Evolutionary conservation across 2,329 filamentous ascomycete species (phyloP), one percentile per base, ranked within the genome.

Genomic region (Magnaporthiopsis incrustans): DNA sequence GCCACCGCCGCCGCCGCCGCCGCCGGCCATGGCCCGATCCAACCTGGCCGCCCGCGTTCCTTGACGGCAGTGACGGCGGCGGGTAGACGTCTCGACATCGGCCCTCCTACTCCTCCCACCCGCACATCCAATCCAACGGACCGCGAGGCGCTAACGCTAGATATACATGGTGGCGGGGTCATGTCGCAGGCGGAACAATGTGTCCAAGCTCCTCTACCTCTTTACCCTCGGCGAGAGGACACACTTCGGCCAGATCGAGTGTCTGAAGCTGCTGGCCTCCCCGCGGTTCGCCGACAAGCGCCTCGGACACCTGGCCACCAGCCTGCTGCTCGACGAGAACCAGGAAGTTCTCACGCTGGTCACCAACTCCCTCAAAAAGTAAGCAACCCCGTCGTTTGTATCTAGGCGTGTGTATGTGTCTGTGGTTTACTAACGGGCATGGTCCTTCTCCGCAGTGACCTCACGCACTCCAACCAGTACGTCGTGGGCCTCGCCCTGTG

Each of bases 211-310:
- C 50, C 85, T 99, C 56, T 99, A 99, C 76, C 91, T 99, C 66
- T 99, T 99, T 77, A 99, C 95, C 1, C 85, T 99, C 57, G 95
- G 95, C 68, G 95, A 99, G 79, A 87, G 95, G 72, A 99, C 95
- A 65, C 95, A 99, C 78, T 99, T 99, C 75, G 95, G 95, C 62
- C 95, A 99, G 82, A 99, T 99, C 74, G 95, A 99, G 86, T 99
- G 95, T 77, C 84, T 99, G 73, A 99, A 99, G 79, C 86, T 99
- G 62, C 85, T 99, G 65, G 95, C 95, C 65, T 99, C 95, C 57
- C 93, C 96, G 68, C 91, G 94, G 65, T 99, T 99, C 74, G 95
- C 95, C 69, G 95, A 99, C 82, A 99, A 99, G 81, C 89, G 95
- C 60, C 79, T 99, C 70, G 95, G 95, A 57, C 97, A 99, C 74